Conservation (phyloP, 768 basidiomycete genomes). For the Collybia nuda region DNA sequence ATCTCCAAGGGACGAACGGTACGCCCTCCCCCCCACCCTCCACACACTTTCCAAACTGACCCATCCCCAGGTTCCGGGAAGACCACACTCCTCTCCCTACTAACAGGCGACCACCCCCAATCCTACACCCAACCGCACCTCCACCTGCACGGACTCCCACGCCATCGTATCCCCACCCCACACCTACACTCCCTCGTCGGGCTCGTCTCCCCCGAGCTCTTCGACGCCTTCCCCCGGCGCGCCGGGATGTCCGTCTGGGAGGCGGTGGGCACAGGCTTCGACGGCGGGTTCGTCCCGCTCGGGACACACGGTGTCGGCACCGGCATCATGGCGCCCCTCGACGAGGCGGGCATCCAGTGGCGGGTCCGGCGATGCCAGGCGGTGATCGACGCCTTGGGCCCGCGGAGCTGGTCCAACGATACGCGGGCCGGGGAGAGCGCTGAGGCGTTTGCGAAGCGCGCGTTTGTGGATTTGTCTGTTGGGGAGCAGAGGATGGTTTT, state of each 20-base stretch:
- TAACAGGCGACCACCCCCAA: slow-evolving; percentile 95
- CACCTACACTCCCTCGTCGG: slow-evolving; percentile 69
- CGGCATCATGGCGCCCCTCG: slow-evolving; percentile 36
- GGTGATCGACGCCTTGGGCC: slow-evolving; percentile 68
- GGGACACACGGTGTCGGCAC: slow-evolving; percentile 45
- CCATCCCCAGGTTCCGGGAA: slow-evolving; percentile 78
- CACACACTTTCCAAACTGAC: neutral
- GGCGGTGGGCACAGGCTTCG: slow-evolving; percentile 85
- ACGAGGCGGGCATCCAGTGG: slow-evolving; percentile 32
- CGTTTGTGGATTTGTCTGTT: slow-evolving; percentile 65
- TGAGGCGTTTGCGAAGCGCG: slow-evolving; percentile 42
- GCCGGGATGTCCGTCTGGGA: slow-evolving; percentile 70
- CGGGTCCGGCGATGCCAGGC: slow-evolving; percentile 40
- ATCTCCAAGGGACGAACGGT: slow-evolving; percentile 90
- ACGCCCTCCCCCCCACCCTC: slow-evolving; percentile 7
- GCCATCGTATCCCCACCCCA: slow-evolving; percentile 66
- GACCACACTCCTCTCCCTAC: slow-evolving; percentile 85
- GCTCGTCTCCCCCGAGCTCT: slow-evolving; percentile 85
- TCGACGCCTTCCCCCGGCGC: slow-evolving; percentile 85
- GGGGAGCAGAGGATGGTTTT: slow-evolving; percentile 82
- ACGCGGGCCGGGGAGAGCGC: slow-evolving; percentile 13
- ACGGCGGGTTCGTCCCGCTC: slow-evolving; percentile 71
- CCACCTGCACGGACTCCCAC: slow-evolving; percentile 47
- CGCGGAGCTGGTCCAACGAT: slow-evolving; percentile 42
- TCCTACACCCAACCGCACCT: slow-evolving; percentile 73